Evolutionary conservation across 1,139 yeast genomes (phyloP).

Genomic region (Fermentozyma sake): DNA sequence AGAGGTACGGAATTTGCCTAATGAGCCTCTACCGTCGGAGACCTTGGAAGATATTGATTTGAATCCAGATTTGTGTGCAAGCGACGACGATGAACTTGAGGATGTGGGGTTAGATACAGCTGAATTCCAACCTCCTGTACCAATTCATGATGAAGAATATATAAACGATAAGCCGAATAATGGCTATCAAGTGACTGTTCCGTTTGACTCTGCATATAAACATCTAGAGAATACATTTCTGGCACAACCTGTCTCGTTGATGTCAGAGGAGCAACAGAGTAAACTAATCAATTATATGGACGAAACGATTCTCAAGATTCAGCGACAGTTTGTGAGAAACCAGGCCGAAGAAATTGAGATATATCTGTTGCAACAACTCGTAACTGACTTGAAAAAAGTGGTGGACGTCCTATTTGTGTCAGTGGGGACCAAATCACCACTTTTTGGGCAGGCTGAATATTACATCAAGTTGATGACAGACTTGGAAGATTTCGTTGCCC

Average conservation of each 20-base stretch:
- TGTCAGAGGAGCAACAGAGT: conserved; percentile 46
- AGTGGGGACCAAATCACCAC: conserved; percentile 14
- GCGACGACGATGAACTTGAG: conserved; percentile 15
- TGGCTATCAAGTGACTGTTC: conserved; percentile 22
- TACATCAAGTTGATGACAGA: conserved; percentile 62
- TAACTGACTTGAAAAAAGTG: conserved; percentile 12
- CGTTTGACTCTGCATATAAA: conserved; percentile 26
- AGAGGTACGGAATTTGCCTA: conserved; percentile 31
- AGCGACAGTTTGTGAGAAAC: conserved; percentile 61
- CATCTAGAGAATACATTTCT: conserved; percentile 11
- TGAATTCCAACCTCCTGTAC: too few species aligned
- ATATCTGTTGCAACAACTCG: conserved; percentile 15
- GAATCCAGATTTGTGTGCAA: conserved; percentile 39
- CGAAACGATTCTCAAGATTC: conserved; percentile 50
- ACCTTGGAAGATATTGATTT: conserved; percentile 25
- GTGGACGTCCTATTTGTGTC: conserved; percentile 17
- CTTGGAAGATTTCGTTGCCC: conserved; percentile 54
- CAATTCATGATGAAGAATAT: too few species aligned
- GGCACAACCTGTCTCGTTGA: conserved; percentile 2
- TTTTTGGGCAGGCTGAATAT: conserved; percentile 59
- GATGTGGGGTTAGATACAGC: conserved; percentile 7
- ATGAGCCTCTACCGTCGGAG: conserved; percentile 5
- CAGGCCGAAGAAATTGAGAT: conserved; percentile 32
- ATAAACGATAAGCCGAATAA: too few species aligned
- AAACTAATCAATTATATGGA: conserved; percentile 60